phyloP scores from a whole-genome alignment of 345 rosid species.

The Capsella bursapastoris region DNA sequence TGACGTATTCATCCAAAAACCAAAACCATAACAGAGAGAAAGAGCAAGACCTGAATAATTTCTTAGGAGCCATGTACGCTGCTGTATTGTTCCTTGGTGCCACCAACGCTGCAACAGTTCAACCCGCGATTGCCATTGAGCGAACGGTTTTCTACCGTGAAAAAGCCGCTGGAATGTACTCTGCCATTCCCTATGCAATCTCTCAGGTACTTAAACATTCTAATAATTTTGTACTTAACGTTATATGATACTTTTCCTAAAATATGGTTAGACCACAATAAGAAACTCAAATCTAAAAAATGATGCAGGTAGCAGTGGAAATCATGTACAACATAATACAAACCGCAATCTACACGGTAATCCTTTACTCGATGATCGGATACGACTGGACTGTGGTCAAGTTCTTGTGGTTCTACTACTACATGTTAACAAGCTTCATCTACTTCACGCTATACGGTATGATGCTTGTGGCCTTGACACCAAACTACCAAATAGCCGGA shows the following conservation, averaged over 20 bases:
- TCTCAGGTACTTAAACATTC: constrained; percentile 57
- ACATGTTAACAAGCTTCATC: constrained; percentile 61
- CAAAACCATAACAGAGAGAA: constrained; percentile 49
- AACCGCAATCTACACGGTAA: constrained; percentile 53
- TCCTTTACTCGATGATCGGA: constrained; percentile 79
- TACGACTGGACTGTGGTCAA: constrained; percentile 62
- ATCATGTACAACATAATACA: constrained; percentile 61
- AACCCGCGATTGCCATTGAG: constrained; percentile 66
- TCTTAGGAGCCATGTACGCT: constrained; percentile 78
- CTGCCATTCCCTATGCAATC: constrained; percentile 79
- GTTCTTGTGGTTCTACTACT: constrained; percentile 68
- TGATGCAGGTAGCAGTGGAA: constrained; percentile 72
- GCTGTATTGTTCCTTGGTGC: constrained; percentile 72
- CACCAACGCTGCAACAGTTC: constrained; percentile 65
- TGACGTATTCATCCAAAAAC: background rate
- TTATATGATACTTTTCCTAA: background rate
- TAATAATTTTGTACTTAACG: background rate
- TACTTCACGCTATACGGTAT: constrained; percentile 79
- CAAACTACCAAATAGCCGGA: constrained; percentile 71
- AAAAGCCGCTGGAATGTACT: constrained; percentile 89
- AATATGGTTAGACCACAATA: constrained; percentile 1
- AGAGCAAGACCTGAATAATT: constrained; percentile 66
- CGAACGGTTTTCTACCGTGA: constrained; percentile 88
- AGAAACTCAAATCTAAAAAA: background rate
- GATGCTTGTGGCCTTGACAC: constrained; percentile 82